Evolutionary conservation across 768 basidiomycete genomes (phyloP).

Genomic region (Boletus sp.): DNA sequence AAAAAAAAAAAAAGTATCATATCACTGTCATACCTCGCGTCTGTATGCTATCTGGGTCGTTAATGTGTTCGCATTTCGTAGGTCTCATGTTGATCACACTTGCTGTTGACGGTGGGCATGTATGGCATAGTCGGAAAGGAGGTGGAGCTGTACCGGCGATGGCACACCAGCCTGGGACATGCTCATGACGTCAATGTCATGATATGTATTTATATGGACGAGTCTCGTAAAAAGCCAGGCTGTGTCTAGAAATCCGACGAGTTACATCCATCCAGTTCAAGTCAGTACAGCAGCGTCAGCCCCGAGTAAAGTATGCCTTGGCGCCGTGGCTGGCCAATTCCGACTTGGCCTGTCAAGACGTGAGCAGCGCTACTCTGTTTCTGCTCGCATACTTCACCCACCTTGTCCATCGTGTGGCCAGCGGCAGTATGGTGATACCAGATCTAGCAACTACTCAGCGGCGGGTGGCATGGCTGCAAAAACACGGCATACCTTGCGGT

Average conservation of each 20-base stretch:
- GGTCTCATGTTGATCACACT: slow-evolving; percentile 10
- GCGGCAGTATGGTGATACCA: slow-evolving; percentile 76
- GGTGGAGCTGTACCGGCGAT: background rate
- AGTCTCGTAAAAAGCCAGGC: background rate
- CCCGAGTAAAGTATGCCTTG: slow-evolving; percentile 83
- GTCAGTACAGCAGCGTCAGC: slow-evolving; percentile 39
- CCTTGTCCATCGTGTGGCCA: slow-evolving; percentile 88
- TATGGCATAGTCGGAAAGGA: slow-evolving; percentile 4
- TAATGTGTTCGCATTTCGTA: slow-evolving; percentile 83
- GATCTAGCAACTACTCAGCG: slow-evolving; percentile 44
- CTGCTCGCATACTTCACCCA: slow-evolving; percentile 25
- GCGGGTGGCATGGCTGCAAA: slow-evolving; percentile 9
- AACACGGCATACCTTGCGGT: slow-evolving; percentile 56
- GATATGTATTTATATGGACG: slow-evolving; percentile 12
- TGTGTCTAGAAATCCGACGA: slow-evolving; percentile 8
- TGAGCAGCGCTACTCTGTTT: slow-evolving; percentile 2
- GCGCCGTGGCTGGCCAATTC: slow-evolving; percentile 84
- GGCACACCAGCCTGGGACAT: background rate
- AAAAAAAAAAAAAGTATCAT: slow-evolving; percentile 32
- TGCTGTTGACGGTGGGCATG: slow-evolving; percentile 1
- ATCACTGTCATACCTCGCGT: slow-evolving; percentile 9
- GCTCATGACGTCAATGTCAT: slow-evolving; percentile 10
- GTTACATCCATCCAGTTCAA: slow-evolving; percentile 18
- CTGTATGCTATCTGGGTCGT: slow-evolving; percentile 51
- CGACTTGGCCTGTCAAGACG: slow-evolving; percentile 60